Evolutionary conservation across 139 green algal genomes (phyloP), one percentile per base, ranked within the genome.

Genomic region (Picochlorum sp.): DNA sequence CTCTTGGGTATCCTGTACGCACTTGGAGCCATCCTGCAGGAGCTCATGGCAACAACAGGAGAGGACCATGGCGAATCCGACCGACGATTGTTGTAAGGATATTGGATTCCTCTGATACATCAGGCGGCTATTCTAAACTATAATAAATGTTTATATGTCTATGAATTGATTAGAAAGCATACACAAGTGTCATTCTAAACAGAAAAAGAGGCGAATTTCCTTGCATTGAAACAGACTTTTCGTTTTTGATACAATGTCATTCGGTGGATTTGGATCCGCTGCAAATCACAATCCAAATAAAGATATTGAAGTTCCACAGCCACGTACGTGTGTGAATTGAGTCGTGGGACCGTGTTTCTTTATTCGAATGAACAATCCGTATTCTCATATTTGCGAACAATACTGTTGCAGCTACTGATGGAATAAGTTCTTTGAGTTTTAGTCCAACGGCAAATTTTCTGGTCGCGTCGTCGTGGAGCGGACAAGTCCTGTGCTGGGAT

Each of bases 361-460:
- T 16, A 0, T 59, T 65, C 14, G 2, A 45, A 57, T 18, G 51
- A 28, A 7, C 47, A 21, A 56, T 62, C 13, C 26, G 59, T 23
- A 15, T 65, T 18, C 5, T 65, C 3, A 49, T 62, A 28, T 15
- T 11, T 51, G 4, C 11, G 13, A 18, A 56, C 18, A 0, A n/a
- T 50, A 34, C 28, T 26, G 32, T 47, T 45, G 72, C 82, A 54
- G 75, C 83, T 5, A 69, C 34, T 18, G 92, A 98, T 62, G 82
- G 87, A 18, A 84, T 98, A 16, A 86, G 74, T 56, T 91, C 80
- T 71, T 18, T 98, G 3, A 61, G 56, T 18, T 98, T 92, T 64
- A 95, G 84, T 68, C 84, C 87, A 37, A 69, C 57, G 11, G 81
- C 86, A 45, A 96, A 98, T 74, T 78, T 85, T 41, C 80, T 98